Conservation (phyloP, 768 basidiomycete genomes). For the Lactifluus rugatus region DNA sequence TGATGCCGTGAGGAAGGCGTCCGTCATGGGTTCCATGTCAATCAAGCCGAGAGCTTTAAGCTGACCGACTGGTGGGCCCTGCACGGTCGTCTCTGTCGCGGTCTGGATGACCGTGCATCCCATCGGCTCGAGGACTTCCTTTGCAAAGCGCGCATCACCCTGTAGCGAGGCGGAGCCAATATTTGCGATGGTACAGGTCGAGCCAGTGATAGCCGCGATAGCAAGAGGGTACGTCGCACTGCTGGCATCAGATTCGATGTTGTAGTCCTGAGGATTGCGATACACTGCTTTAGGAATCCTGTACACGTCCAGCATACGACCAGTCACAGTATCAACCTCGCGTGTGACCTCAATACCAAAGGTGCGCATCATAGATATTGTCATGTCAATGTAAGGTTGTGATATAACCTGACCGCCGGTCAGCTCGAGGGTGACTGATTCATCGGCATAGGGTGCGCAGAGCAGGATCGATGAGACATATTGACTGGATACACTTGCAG, state of each 20-base stretch:
- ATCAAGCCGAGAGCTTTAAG: constrained; percentile 78
- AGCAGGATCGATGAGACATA: constrained; percentile 96
- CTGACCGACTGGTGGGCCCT: constrained; percentile 73
- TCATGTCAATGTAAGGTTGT: constrained; percentile 99
- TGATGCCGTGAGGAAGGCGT: constrained; percentile 94
- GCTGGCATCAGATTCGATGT: constrained; percentile 91
- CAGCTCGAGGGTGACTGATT: constrained; percentile 81
- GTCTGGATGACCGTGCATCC: constrained; percentile 90
- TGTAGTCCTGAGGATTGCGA: constrained; percentile 68
- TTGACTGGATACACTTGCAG: constrained; percentile 94
- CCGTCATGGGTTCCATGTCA: constrained; percentile 99
- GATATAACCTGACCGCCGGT: constrained; percentile 94
- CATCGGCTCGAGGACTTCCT: constrained; percentile 88
- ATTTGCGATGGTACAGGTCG: constrained; percentile 84
- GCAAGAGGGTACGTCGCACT: constrained; percentile 96
- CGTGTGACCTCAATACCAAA: constrained; percentile 78
- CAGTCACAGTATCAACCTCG: constrained; percentile 46
- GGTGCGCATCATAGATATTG: constrained; percentile 91
- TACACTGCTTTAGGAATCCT: constrained; percentile 77
- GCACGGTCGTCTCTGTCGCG: constrained; percentile 79
- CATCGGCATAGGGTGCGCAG: constrained; percentile 85
- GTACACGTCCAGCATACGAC: constrained; percentile 68
- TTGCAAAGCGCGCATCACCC: constrained; percentile 96
- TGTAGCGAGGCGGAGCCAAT: constrained; percentile 88
- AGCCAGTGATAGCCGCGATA: constrained; percentile 96